Evolutionary conservation across 2,329 filamentous ascomycete genomes (phyloP), one percentile per base, ranked within the genome.

Genomic region (Stachybotrys chlorohalonatus): DNA sequence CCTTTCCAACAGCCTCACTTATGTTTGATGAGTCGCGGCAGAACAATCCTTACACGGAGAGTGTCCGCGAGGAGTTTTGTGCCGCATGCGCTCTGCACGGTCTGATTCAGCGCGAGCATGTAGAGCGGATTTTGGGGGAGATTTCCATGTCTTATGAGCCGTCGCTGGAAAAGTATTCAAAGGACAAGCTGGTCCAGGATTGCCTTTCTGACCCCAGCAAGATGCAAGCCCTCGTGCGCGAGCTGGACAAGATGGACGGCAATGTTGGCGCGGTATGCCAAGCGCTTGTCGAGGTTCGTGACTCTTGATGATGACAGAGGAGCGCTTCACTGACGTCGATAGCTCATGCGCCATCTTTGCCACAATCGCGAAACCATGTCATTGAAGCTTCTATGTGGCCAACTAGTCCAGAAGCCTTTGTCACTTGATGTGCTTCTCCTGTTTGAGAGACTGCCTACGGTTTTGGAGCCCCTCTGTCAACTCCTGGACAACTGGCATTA

Each of bases 31-130:
- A 80, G 53, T 76, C 74, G 24, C 87, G 72, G 76, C 79, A 74
- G 56, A 79, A 75, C 56, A 82, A 78, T 55, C 77, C 77, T 0
- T 79, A 82, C 55, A 82, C 81, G 0, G 80, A 84, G 55, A 81
- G 76, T 47, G 79, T 82, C 9, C 74, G 81, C 15, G 80, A 83
- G 56, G 81, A 96, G 57, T 97, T 97, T 60, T 82, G 95, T 47
- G 94, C 95, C 59, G 86, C 93, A 1, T 99, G 94, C 66, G 90
- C 89, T 54, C 78, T 96, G 46, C 92, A 97, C 68, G 84, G 85
- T 1, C 75, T 99, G n/a, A 85, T 97, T 30, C 82, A 85, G 0
- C 85, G 91, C 59, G 79, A 83, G 39, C 88, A 86, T 52, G 89
- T 96, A 15, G 85, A 93, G 65, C 81, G 82, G 5, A 80, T 99